Evolutionary conservation across 2,329 filamentous ascomycete genomes (phyloP).

Genomic region (Neofusicoccum sp.): DNA sequence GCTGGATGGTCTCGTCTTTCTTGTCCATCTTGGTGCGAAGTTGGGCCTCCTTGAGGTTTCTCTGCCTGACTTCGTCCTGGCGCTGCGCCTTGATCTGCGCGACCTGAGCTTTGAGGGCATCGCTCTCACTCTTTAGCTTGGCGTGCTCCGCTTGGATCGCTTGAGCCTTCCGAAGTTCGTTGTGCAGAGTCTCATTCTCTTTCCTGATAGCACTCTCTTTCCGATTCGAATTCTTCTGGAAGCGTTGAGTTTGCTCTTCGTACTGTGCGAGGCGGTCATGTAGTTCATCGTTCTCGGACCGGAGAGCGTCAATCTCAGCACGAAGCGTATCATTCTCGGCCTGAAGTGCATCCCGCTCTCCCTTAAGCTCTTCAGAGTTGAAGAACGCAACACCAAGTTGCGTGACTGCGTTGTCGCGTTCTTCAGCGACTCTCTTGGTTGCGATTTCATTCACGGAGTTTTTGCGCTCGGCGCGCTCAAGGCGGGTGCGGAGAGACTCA

Average conservation of each 20-base stretch:
- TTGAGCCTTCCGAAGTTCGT: conserved; percentile 25
- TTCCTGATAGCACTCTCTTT: conserved; percentile 33
- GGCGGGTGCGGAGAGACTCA: conserved; percentile 58
- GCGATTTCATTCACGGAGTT: conserved; percentile 62
- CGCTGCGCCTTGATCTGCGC: conserved; percentile 71
- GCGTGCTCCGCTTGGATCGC: conserved; percentile 32
- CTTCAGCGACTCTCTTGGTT: conserved; percentile 60
- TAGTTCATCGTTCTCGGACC: conserved; percentile 28
- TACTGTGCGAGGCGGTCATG: conserved; percentile 32
- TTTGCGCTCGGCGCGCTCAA: conserved; percentile 63
- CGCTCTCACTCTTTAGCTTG: conserved; percentile 70
- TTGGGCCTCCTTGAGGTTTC: conserved; percentile 32
- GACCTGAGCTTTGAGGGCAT: conserved; percentile 68
- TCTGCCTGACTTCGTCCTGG: conserved; percentile 46
- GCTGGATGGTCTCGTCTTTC: conserved; percentile 40
- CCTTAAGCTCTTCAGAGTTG: conserved; percentile 53
- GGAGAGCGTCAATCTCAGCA: conserved; percentile 28
- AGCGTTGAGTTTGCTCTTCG: conserved; percentile 35
- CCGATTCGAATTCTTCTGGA: conserved; percentile 33
- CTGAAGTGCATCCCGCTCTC: conserved; percentile 41
- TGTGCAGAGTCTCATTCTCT: conserved; percentile 34
- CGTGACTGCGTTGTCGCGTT: conserved; percentile 64
- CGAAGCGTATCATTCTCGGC: conserved; percentile 38
- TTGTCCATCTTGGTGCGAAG: conserved; percentile 34
- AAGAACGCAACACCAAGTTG: conserved; percentile 62